phyloP scores from a whole-genome alignment of 164 flowering plant genomes.

The Platanus orientalis region DNA sequence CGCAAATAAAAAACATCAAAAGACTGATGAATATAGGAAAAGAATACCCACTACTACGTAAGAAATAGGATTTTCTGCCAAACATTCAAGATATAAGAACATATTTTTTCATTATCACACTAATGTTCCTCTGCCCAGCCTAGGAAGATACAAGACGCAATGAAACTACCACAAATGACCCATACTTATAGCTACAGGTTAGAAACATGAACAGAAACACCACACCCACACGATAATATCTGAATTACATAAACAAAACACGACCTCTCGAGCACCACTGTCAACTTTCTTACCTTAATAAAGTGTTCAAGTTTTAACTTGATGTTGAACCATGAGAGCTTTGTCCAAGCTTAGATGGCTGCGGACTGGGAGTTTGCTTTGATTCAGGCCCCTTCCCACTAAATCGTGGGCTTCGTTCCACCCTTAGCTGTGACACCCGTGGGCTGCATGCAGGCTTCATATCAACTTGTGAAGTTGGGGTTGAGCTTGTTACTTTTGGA shows the following conservation, averaged over 20 bases:
- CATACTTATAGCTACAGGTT: constrained; percentile 7
- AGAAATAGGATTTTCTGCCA: not conserved
- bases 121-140: constrained; percentile 15
- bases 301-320: constrained; percentile 11
- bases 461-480: constrained; percentile 34
- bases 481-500: constrained; percentile 71
- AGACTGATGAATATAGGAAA: not conserved
- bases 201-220: constrained; percentile 13
- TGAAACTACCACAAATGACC: constrained; percentile 1
- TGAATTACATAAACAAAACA: constrained; percentile 17
- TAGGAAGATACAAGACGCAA: constrained; percentile 3
- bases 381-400: constrained; percentile 26
- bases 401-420: constrained; percentile 32
- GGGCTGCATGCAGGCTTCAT: too few relatives aligned
- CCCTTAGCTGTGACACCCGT: too few relatives aligned
- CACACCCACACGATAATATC: constrained; percentile 6
- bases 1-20: too few relatives aligned
- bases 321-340: constrained; percentile 28
- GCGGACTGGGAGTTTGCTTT: constrained; percentile 54
- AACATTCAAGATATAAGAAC: not conserved
- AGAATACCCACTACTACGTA: not conserved
- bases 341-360: constrained; percentile 50
- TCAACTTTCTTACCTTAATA: constrained; percentile 15
- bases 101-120: not conserved
- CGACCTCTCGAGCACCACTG: constrained; percentile 45